Evolutionary conservation across 352 stramenopile genomes (phyloP).

Genomic region (Thraustotheca clavata): DNA sequence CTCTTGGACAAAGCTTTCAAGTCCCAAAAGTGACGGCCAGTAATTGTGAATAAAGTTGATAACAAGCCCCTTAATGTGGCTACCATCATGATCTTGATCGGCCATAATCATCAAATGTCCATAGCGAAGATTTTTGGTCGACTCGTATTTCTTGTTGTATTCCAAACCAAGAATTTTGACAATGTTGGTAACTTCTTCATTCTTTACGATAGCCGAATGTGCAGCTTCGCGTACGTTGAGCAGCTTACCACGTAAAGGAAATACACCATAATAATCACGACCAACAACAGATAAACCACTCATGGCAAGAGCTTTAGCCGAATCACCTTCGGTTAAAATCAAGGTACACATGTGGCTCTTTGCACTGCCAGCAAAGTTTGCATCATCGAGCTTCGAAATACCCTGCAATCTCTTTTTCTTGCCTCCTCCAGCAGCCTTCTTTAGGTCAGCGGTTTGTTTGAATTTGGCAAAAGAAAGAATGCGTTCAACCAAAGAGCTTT

Average conservation of each 20-base stretch:
- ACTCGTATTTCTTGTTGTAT: slow-evolving; percentile 92
- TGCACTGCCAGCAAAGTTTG: slow-evolving; percentile 90
- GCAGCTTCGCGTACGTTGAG: slow-evolving; percentile 86
- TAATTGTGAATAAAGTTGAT: slow-evolving; percentile 99
- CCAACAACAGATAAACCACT: slow-evolving; percentile 97
- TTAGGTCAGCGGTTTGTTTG: slow-evolving; percentile 88
- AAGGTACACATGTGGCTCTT: slow-evolving; percentile 90
- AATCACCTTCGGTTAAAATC: slow-evolving; percentile 99
- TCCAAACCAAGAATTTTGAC: slow-evolving; percentile 98
- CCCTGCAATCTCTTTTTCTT: slow-evolving; percentile 82
- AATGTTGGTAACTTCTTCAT: slow-evolving; percentile 93
- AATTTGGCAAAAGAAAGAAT: slow-evolving; percentile 88
- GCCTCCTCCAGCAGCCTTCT: slow-evolving; percentile 70
- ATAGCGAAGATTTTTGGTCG: slow-evolving; percentile 94
- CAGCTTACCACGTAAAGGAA: slow-evolving; percentile 96
- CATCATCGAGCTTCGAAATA: slow-evolving; percentile 97
- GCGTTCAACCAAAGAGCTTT: slow-evolving; percentile 83
- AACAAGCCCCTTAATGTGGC: slow-evolving; percentile 98
- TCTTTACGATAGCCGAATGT: slow-evolving; percentile 83
- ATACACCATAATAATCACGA: slow-evolving; percentile 97
- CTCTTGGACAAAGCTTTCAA: slow-evolving; percentile 94
- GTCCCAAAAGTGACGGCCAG: slow-evolving; percentile 94
- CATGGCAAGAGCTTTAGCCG: slow-evolving; percentile 98
- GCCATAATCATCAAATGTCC: slow-evolving; percentile 99
- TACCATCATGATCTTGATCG: slow-evolving; percentile 98